Conservation (phyloP, 768 basidiomycete genomes). For the Lentinula aciculospora region DNA sequence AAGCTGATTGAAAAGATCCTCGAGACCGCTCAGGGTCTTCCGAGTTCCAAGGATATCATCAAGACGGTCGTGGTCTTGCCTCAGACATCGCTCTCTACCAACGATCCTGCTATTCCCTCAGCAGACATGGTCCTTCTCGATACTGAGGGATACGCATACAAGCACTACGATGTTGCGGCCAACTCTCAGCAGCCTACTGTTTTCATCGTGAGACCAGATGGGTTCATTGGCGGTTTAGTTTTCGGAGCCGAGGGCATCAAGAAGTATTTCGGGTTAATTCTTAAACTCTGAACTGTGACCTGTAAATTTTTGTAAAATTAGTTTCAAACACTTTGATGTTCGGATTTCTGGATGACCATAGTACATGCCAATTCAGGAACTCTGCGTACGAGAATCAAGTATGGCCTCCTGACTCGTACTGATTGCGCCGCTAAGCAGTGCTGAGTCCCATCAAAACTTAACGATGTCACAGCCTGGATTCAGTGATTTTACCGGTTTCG, state of each 20-base stretch:
- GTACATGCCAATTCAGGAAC: too few species aligned
- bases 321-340: too few species aligned
- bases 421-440: too few species aligned
- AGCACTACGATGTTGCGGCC: constrained; percentile 25
- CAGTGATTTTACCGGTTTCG: too few species aligned
- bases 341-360: too few species aligned
- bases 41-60: constrained; percentile 18
- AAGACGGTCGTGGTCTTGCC: constrained; percentile 23
- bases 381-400: too few species aligned
- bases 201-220: constrained; percentile 40
- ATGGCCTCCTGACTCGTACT: too few species aligned
- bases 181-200: constrained; percentile 19
- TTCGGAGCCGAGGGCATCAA: constrained; percentile 22
- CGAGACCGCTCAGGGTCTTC: constrained; percentile 8
- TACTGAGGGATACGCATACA: constrained; percentile 29
- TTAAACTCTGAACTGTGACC: neutral
- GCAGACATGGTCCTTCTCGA: constrained; percentile 31
- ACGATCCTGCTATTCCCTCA: constrained; percentile 1
- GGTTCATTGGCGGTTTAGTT: constrained; percentile 35
- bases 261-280: constrained; percentile 27
- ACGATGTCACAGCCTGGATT: too few species aligned
- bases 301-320: too few species aligned
- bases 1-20: constrained; percentile 11
- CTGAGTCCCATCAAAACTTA: too few species aligned
- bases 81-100: constrained; percentile 5